Percentiles rank a stretch among this genome's conserved stretches.
phyloP scores from a whole-genome alignment of 2,329 filamentous ascomycete species.

The Cytospora mali region DNA sequence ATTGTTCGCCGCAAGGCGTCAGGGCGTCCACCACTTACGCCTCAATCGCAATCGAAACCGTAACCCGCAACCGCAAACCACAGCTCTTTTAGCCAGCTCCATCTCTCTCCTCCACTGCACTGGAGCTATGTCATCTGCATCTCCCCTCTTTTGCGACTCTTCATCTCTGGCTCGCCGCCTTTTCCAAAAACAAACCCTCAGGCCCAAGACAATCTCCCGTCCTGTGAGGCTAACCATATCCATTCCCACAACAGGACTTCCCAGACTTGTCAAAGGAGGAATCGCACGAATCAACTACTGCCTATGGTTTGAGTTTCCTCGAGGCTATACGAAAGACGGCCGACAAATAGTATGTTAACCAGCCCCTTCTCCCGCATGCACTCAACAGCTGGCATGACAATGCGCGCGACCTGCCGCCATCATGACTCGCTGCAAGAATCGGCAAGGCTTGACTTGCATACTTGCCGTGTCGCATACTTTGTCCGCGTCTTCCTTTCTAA shows the following conservation, averaged over 20 bases:
- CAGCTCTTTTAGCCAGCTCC: conserved; percentile 4
- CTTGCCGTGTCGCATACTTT: not conserved
- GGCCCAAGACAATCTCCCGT: conserved; percentile 1
- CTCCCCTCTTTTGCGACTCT: conserved; percentile 4
- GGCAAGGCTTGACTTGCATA: conserved; percentile 21
- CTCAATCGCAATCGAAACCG: not conserved
- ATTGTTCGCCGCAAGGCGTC: not conserved
- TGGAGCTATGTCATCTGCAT: conserved; percentile 10
- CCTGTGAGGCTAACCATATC: conserved; percentile 16
- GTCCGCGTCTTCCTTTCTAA: conserved; percentile 10
- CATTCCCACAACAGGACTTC: conserved; percentile 40
- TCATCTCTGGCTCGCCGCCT: not conserved
- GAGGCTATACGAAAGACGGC: conserved; percentile 74
- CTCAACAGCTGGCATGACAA: conserved; percentile 10
- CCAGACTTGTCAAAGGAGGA: conserved; percentile 58
- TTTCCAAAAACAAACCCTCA: not conserved
- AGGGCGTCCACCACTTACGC: conserved; percentile 1
- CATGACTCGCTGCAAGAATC: conserved; percentile 10
- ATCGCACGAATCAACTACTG: conserved; percentile 68
- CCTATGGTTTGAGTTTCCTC: conserved; percentile 72
- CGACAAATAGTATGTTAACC: conserved; percentile 73
- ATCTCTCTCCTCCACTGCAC: not conserved
- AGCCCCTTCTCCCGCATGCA: conserved; percentile 4
- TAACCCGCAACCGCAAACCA: not conserved
- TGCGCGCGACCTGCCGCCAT: conserved; percentile 11